These are phyloP conservation scores for Phytophthora kernoviae DNA, from an alignment of 352 stramenopile species.

Conservation along the genomic window DNA sequence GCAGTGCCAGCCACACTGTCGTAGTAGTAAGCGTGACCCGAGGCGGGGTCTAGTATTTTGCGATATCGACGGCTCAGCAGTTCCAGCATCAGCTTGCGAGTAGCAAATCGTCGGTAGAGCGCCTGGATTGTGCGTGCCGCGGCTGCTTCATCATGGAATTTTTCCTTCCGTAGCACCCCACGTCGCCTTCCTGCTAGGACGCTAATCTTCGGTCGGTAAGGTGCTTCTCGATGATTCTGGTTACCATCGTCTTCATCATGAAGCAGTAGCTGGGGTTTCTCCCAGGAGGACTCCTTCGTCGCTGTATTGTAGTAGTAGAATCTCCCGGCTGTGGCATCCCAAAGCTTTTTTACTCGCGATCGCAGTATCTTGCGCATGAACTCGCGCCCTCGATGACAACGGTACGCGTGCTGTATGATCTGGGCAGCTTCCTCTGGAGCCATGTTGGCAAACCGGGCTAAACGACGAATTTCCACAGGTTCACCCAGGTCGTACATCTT, in stretches of 20 bases:
- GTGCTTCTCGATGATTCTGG: slow-evolving; percentile 3
- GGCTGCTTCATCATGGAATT: slow-evolving; percentile 39
- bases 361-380: slow-evolving; percentile 46
- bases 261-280: slow-evolving; percentile 58
- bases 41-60: slow-evolving; percentile 60
- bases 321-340: slow-evolving; percentile 50
- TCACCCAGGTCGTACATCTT: slow-evolving; percentile 71
- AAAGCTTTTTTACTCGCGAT: slow-evolving; percentile 61
- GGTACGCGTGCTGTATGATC: slow-evolving; percentile 61
- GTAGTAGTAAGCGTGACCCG: slow-evolving; percentile 66
- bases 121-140: slow-evolving; percentile 67
- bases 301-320: slow-evolving; percentile 80
- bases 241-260: slow-evolving; percentile 27
- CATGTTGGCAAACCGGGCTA: slow-evolving; percentile 53
- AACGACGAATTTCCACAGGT: slow-evolving; percentile 60
- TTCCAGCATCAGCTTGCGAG: slow-evolving; percentile 47
- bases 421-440: slow-evolving; percentile 54
- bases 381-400: slow-evolving; percentile 43
- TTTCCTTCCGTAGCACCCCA: slow-evolving; percentile 27
- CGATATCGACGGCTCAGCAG: slow-evolving; percentile 52
- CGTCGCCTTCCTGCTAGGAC: slow-evolving; percentile 6
- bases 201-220: background rate
- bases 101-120: slow-evolving; percentile 58
- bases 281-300: slow-evolving; percentile 72
- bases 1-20: slow-evolving; percentile 49